Base-by-base conservation (phyloP, 1,284 basidiomycete genomes). In the Crucibulum cyathiforme region DNA sequence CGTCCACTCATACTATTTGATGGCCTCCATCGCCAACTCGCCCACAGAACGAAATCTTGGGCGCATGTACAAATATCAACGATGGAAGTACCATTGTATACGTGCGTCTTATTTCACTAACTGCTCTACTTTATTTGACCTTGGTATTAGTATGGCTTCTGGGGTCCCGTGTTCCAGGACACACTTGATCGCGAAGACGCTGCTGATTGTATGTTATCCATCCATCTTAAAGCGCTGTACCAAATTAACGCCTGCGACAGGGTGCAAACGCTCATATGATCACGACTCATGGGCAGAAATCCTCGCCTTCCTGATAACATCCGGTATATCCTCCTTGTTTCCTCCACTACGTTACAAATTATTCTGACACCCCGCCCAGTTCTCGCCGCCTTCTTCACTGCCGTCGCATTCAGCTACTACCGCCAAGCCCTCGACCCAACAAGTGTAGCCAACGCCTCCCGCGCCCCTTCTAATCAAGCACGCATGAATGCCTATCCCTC, bases 371-470 rank as follows among this genome's bases (percentile, higher is more conserved):
- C 12, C 34, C 46, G 35, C 38, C 35, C 58, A 88, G 85, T 84
- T 53, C 67, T 88, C 43, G 78, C 87, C 57, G 62, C 80, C 19
- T 69, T 92, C 56, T 91, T 92, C 78, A 80, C 84, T 39, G 65
- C 83, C 53, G 72, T 90, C 63, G 83, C 86, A 1, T 88, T 89
- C 68, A 79, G 81, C 8, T 94, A 88, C 77, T 88, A 90, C 71
- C 85, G 87, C 31, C 92, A 94, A 76, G 70, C 86, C 8, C 80
- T 85, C 36, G 90, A 94, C 71, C 90, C 92, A 0, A 64, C 75
- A 0, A 80, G 78, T 67, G 65, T 74, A 5, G 76, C 73, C 51
- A 77, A 72, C 56, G 57, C 64, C 48, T 58, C 62, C 19, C 75
- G 76, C 13, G 71, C 73, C n/a, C 78, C 79, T 19, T 72, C 72